Conservation (phyloP, 1,284 basidiomycete genomes). For the Ganoderma boninense region DNA sequence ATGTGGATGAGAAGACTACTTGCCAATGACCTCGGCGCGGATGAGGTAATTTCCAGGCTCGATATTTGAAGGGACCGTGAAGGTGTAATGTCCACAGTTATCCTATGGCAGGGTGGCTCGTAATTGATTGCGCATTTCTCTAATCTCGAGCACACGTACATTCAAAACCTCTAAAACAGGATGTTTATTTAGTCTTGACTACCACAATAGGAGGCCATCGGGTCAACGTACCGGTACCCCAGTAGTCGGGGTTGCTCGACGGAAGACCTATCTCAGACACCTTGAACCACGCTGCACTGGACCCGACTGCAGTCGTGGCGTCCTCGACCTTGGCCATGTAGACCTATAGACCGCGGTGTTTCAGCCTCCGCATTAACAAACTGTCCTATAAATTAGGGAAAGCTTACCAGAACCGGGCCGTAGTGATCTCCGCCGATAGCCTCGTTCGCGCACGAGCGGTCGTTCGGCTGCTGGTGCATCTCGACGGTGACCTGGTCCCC, state of each 20-base stretch:
- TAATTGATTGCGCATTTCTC: background rate
- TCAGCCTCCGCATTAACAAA: background rate
- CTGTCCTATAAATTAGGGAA: background rate
- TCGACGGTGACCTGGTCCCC: slow-evolving; percentile 58
- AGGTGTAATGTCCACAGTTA: slow-evolving; percentile 61
- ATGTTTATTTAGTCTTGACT: background rate
- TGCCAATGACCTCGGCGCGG: slow-evolving; percentile 61
- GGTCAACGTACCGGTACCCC: slow-evolving; percentile 43
- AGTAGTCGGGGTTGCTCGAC: slow-evolving; percentile 57
- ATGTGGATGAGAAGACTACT: slow-evolving; percentile 17
- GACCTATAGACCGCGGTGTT: slow-evolving; percentile 34
- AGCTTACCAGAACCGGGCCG: slow-evolving; percentile 50
- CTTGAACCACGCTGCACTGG: slow-evolving; percentile 59
- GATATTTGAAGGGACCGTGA: slow-evolving; percentile 55
- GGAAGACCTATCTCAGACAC: slow-evolving; percentile 56
- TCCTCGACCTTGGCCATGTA: slow-evolving; percentile 58
- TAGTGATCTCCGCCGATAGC: slow-evolving; percentile 58
- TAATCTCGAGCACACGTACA: slow-evolving; percentile 25
- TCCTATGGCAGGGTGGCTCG: slow-evolving; percentile 39
- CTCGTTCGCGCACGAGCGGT: slow-evolving; percentile 55
- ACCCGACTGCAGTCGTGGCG: slow-evolving; percentile 54
- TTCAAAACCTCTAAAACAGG: slow-evolving; percentile 44
- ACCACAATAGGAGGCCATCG: background rate
- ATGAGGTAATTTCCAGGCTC: slow-evolving; percentile 60
- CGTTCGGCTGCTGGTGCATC: slow-evolving; percentile 60